Evolutionary conservation across 1,139 yeast species (phyloP).

Genomic region (Kurtzmaniella quercitrusa): DNA sequence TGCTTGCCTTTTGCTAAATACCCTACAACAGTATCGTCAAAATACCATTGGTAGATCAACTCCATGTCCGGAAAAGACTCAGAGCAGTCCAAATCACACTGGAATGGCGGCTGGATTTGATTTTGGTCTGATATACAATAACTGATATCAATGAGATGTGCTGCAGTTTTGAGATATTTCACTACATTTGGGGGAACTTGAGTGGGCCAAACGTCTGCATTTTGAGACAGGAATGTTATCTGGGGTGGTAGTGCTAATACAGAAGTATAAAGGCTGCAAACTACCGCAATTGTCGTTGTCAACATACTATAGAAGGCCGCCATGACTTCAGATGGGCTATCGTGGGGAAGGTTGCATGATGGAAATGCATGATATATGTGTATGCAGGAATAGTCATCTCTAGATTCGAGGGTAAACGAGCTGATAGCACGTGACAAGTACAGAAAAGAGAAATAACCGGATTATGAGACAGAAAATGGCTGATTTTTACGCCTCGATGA

Average conservation of each 20-base stretch:
- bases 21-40: slow-evolving; percentile 37
- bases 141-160: slow-evolving; percentile 46
- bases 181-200: slow-evolving; percentile 1
- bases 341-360: not conserved
- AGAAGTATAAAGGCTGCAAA: not conserved
- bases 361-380: not conserved
- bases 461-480: too few species aligned
- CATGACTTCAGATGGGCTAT: not conserved
- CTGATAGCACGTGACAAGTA: too few species aligned
- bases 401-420: too few species aligned
- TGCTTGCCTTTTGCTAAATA: slow-evolving; percentile 31
- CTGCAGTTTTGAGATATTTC: slow-evolving; percentile 31
- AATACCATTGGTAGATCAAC: slow-evolving; percentile 44
- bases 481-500: too few species aligned
- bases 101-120: slow-evolving; percentile 36
- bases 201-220: not conserved
- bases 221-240: not conserved
- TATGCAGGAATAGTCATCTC: not conserved
- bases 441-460: too few species aligned
- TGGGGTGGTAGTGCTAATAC: not conserved
- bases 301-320: not conserved
- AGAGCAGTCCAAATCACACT: slow-evolving; percentile 41
- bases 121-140: slow-evolving; percentile 42
- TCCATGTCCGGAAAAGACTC: slow-evolving; percentile 37
- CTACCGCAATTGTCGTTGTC: not conserved